Base-by-base conservation (phyloP, 805 yeast genomes). In the Pichia heedii region DNA sequence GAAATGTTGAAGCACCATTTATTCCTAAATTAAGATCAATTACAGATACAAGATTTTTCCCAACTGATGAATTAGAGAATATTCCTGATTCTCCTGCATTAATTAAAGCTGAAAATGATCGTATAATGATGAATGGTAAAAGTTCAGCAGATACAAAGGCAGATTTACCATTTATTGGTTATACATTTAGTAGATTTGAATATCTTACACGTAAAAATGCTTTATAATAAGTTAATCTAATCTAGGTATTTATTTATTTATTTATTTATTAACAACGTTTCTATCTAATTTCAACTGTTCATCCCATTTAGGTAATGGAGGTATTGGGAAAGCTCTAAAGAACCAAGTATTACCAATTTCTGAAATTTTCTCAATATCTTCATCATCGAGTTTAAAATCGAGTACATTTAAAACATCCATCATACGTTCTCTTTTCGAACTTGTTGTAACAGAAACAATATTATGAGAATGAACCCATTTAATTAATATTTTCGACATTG, bases 31-130 rank as follows among this genome's bases (percentile, higher is more conserved):
- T 93, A 58, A 77, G 88, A 53, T 83, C 95, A 12, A 83, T 90
- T 48, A 90, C 97, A 6, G 98, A 93, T 62, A 93, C 98, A 0
- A 74, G 97, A 54, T 90, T 90, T 70, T 93, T 93, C 87, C 97
- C 98, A 35, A 87, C 95, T 2, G 97, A 90, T 61, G 98, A 90
- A 59, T 70, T 90, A 56, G 96, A 90, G 62, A 86, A 85, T 56
- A 88, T 90, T 41, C 96, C 97, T 2, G 97, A 89, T 56, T 79
- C 86, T 37, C 95, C 96, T 12, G 81, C 81, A 5, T 68, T 75
- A 58, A 71, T 74, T 58, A 72, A 70, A 58, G 87, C 88, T 26
- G 81, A 81, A 53, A 74, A 74, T 54, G 82, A 75, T 58, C 71
- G 80, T 51, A 84, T 77, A 46, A 70, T 66, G 44, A 65, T 72